phyloP scores from a whole-genome alignment of 2,329 filamentous ascomycete species.

The Metarhizium album region DNA sequence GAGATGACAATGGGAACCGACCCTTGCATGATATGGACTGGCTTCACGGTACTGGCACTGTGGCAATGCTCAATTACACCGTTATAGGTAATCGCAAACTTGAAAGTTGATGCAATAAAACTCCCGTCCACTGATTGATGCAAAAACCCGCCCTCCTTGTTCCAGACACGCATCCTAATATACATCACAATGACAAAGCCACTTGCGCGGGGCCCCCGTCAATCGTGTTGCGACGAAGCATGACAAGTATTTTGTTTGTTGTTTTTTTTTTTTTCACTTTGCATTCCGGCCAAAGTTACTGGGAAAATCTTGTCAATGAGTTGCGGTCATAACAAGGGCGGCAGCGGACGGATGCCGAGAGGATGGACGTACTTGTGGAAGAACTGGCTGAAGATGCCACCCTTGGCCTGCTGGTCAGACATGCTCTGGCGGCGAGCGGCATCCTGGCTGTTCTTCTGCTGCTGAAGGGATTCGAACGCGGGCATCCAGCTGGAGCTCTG shows the following conservation, averaged over 20 bases:
- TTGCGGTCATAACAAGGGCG: neutral
- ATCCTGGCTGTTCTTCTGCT: conserved; percentile 39
- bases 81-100: neutral
- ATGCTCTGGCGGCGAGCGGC: conserved; percentile 42
- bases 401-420: conserved; percentile 38
- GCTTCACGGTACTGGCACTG: neutral
- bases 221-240: neutral
- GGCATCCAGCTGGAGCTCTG: conserved; percentile 37
- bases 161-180: neutral
- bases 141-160: neutral
- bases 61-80: neutral
- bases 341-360: neutral
- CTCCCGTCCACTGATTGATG: neutral
- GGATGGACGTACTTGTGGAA: conserved; percentile 42
- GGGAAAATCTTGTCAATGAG: neutral
- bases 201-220: neutral
- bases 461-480: conserved; percentile 38
- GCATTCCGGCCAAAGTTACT: conserved; percentile 26
- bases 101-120: neutral
- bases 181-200: neutral
- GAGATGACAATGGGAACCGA: neutral
- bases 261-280: conserved; percentile 6
- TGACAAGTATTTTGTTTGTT: neutral
- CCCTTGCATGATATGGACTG: neutral
- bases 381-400: conserved; percentile 42